Conservation (phyloP, 371 early-diverging fungal species). For the Mortierella sp. region DNA sequence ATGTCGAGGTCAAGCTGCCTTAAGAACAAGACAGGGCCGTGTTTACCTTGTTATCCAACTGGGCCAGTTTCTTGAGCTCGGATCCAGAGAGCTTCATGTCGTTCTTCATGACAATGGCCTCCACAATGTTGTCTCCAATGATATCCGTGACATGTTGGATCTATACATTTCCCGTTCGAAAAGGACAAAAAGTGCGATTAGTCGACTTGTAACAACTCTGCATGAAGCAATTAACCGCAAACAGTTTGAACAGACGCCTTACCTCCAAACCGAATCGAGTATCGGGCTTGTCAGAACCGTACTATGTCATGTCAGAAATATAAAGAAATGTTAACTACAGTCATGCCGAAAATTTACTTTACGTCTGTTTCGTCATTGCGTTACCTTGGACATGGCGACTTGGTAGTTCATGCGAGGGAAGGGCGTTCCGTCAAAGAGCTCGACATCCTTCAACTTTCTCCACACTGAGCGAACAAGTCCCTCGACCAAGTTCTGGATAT, state of each 20-base stretch:
- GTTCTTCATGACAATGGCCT: conserved; percentile 56
- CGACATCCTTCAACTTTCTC: conserved; percentile 67
- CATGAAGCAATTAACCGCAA: not conserved
- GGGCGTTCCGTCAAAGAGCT: conserved; percentile 58
- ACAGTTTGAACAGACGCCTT: not conserved
- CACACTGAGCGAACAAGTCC: conserved; percentile 80
- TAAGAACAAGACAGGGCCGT: not conserved
- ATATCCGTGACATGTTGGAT: conserved; percentile 62
- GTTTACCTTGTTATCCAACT: conserved; percentile 24
- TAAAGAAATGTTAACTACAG: too few relatives aligned
- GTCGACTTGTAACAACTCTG: too few relatives aligned
- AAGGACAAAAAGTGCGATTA: not conserved
- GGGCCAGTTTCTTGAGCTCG: conserved; percentile 42
- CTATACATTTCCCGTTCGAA: conserved; percentile 30
- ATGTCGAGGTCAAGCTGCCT: too few relatives aligned
- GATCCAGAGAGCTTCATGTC: conserved; percentile 58
- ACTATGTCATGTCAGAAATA: too few relatives aligned
- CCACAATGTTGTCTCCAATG: conserved; percentile 28
- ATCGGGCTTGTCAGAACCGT: conserved; percentile 95
- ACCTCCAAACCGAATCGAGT: conserved; percentile 82
- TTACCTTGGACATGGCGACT: conserved; percentile 82
- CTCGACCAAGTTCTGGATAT: conserved; percentile 83
- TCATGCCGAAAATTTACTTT: too few relatives aligned
- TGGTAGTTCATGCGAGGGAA: conserved; percentile 86
- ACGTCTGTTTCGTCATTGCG: too few relatives aligned